These are phyloP conservation scores for Aspergillus fructus DNA, from an alignment of 2,329 filamentous ascomycete species.

Conservation along the genomic window DNA sequence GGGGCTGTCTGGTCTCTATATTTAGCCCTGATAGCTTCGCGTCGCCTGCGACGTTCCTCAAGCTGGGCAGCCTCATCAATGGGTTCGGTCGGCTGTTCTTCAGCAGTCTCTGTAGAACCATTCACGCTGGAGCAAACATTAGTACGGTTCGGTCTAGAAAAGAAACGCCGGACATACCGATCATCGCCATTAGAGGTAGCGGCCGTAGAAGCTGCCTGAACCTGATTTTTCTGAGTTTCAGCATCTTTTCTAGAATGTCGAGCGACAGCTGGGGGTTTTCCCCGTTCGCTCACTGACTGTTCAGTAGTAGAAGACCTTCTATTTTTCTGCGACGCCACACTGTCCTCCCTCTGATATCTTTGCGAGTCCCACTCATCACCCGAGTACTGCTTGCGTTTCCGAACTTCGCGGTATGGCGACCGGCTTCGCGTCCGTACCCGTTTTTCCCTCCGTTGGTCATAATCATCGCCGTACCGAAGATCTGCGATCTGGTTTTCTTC, in stretches of 20 bases:
- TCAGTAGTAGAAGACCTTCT: slow-evolving; percentile 54
- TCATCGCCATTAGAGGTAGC: slow-evolving; percentile 34
- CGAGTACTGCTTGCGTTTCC: slow-evolving; percentile 39
- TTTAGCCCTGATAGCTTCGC: slow-evolving; percentile 83
- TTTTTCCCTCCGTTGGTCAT: slow-evolving; percentile 51
- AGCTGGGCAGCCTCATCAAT: slow-evolving; percentile 80
- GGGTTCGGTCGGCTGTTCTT: slow-evolving; percentile 53
- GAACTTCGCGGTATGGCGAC: slow-evolving; percentile 44
- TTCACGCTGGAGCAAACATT: slow-evolving; percentile 20
- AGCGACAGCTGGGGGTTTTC: slow-evolving; percentile 59
- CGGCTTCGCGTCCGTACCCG: slow-evolving; percentile 56
- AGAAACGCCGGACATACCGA: slow-evolving; percentile 41
- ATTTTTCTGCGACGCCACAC: slow-evolving; percentile 29
- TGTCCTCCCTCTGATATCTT: slow-evolving; percentile 26
- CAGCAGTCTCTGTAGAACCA: slow-evolving; percentile 13
- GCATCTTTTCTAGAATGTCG: slow-evolving; percentile 61
- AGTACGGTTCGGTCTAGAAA: slow-evolving; percentile 9
- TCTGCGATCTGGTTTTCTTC: slow-evolving; percentile 41
- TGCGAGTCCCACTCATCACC: slow-evolving; percentile 34
- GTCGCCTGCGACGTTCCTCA: slow-evolving; percentile 77
- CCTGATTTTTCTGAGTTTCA: slow-evolving; percentile 66
- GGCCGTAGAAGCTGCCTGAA: slow-evolving; percentile 49
- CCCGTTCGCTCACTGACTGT: slow-evolving; percentile 65
- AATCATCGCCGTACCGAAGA: slow-evolving; percentile 53
- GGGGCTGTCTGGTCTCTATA: slow-evolving; percentile 70